Conservation (phyloP, 2,329 filamentous ascomycete species). For the Didymella sp. region DNA sequence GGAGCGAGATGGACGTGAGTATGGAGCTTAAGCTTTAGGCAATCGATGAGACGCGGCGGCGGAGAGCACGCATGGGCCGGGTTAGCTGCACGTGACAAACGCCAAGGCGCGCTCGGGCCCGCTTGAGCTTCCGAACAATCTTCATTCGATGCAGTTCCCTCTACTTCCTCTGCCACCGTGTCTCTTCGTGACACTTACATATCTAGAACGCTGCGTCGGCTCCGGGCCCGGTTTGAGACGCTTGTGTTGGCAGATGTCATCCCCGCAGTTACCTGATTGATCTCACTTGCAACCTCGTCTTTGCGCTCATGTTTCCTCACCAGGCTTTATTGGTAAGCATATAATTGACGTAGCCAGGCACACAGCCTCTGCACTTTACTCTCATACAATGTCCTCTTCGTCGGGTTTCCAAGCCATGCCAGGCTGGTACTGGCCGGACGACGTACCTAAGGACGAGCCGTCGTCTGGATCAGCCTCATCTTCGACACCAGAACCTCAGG, state of each 20-base stretch:
- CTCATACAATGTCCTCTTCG: conserved; percentile 51
- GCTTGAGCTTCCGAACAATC: conserved; percentile 13
- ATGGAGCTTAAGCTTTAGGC: conserved; percentile 22
- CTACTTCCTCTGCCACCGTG: conserved; percentile 40
- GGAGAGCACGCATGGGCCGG: conserved; percentile 11
- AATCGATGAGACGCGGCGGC: conserved; percentile 22
- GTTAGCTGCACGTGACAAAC: conserved; percentile 4
- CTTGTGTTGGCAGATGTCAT: conserved; percentile 31
- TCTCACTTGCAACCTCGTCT: conserved; percentile 24
- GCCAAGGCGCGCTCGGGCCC: conserved; percentile 12
- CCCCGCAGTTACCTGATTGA: conserved; percentile 31
- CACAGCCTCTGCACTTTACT: not conserved
- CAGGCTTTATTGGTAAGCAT: conserved; percentile 30
- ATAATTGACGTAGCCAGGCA: conserved; percentile 26
- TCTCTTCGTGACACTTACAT: conserved; percentile 28
- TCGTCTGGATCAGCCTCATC: conserved; percentile 17
- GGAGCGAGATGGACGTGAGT: conserved; percentile 18
- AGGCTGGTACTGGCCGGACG: conserved; percentile 58
- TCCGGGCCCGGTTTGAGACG: conserved; percentile 26
- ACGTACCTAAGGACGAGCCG: conserved; percentile 48
- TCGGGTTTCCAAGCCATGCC: conserved; percentile 50
- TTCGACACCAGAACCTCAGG: conserved; percentile 22
- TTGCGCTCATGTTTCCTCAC: conserved; percentile 28
- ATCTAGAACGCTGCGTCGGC: conserved; percentile 30
- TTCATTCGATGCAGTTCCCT: conserved; percentile 23